Conservation (phyloP, 73 alveolate species). For the Tetrahymena malaccensis region DNA sequence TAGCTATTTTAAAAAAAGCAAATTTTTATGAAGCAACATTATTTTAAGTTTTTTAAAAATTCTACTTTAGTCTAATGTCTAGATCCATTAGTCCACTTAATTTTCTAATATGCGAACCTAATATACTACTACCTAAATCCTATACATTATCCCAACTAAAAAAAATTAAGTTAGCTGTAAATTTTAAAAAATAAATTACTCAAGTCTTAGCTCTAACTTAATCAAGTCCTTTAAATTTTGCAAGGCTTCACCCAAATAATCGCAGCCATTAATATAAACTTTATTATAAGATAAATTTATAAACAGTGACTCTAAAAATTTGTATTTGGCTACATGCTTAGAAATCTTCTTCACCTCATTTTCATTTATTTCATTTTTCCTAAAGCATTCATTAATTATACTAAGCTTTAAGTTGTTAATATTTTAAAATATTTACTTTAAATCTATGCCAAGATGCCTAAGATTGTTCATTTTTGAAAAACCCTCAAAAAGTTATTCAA, state of each 20-base stretch:
- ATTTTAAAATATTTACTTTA: background rate
- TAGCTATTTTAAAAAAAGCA: background rate
- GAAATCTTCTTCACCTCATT: background rate
- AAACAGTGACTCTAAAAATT: background rate
- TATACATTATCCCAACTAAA: background rate
- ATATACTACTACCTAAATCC: background rate
- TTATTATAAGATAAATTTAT: background rate
- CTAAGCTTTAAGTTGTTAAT: background rate
- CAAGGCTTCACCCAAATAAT: background rate
- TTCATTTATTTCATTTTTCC: background rate
- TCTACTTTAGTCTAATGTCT: background rate
- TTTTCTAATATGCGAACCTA: background rate
- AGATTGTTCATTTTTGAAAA: background rate
- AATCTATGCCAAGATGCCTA: background rate
- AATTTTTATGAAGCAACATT: too few relatives aligned
- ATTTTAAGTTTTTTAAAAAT: too few relatives aligned
- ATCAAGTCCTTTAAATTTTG: background rate
- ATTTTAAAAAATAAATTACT: background rate
- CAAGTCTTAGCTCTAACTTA: background rate
- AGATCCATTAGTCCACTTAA: background rate
- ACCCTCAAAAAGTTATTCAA: background rate
- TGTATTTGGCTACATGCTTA: background rate
- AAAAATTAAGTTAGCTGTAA: background rate
- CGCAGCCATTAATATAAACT: background rate
- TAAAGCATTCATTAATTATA: background rate